phyloP scores from a whole-genome alignment of 1,139 yeast genomes.

The Diutina neorugosa region DNA sequence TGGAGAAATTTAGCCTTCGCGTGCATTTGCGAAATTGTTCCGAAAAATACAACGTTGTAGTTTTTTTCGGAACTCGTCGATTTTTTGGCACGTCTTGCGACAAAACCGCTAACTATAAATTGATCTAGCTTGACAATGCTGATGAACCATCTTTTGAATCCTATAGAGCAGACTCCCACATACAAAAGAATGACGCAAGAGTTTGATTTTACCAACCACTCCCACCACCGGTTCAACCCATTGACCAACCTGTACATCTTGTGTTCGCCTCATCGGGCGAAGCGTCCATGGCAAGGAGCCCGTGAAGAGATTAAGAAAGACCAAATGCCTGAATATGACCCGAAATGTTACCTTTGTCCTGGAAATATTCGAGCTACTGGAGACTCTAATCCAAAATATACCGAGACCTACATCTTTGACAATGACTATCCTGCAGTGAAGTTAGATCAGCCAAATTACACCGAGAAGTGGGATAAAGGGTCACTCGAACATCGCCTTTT shows the following conservation, averaged over 20 bases:
- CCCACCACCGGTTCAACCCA: slow-evolving; percentile 63
- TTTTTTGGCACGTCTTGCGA: slow-evolving; percentile 14
- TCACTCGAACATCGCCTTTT: slow-evolving; percentile 30
- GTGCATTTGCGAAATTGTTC: neutral
- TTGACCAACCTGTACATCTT: slow-evolving; percentile 51
- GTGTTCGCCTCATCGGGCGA: slow-evolving; percentile 69
- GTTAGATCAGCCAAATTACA: slow-evolving; percentile 40
- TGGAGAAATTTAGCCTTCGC: too few relatives aligned
- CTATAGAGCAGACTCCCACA: slow-evolving; percentile 3
- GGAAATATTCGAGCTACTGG: slow-evolving; percentile 59
- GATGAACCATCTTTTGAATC: slow-evolving; percentile 3
- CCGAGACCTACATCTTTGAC: slow-evolving; percentile 44
- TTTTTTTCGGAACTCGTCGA: neutral
- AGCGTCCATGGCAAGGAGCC: slow-evolving; percentile 77
- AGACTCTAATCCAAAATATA: slow-evolving; percentile 49
- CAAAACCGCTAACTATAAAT: slow-evolving; percentile 14
- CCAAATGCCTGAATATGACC: slow-evolving; percentile 44
- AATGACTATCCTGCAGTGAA: slow-evolving; percentile 68
- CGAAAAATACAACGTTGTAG: slow-evolving; percentile 11
- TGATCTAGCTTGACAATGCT: slow-evolving; percentile 1
- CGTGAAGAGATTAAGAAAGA: slow-evolving; percentile 38
- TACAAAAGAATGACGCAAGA: neutral
- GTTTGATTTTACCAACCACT: slow-evolving; percentile 41
- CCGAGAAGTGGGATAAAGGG: slow-evolving; percentile 9
- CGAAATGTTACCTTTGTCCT: slow-evolving; percentile 63